These are phyloP conservation scores for Vanderwaltozyma verrucispora DNA, from an alignment of 805 yeast species.

Conservation along the genomic window DNA sequence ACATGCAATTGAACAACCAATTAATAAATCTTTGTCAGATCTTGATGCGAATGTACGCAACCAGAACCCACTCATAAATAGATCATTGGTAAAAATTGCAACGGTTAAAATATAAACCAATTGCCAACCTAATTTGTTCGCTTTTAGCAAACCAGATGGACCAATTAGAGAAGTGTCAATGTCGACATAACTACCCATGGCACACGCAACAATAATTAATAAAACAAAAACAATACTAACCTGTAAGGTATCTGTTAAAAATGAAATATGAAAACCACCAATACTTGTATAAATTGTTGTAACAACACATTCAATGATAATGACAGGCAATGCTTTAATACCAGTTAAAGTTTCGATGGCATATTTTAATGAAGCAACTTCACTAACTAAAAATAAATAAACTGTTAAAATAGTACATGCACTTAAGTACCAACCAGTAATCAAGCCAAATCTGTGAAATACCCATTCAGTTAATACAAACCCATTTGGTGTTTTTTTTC, in stretches of 20 bases:
- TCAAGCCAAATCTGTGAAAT: conserved; percentile 64
- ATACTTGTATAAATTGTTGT: conserved; percentile 78
- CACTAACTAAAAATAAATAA: conserved; percentile 80
- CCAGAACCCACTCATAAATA: conserved; percentile 91
- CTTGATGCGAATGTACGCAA: conserved; percentile 84
- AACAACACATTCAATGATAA: conserved; percentile 77
- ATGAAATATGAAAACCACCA: conserved; percentile 86
- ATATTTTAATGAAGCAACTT: conserved; percentile 66
- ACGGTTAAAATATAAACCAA: conserved; percentile 71
- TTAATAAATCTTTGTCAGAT: conserved; percentile 59
- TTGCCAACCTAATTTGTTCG: conserved; percentile 79
- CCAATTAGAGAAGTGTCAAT: conserved; percentile 51
- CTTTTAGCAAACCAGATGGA: conserved; percentile 52
- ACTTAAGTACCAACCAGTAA: conserved; percentile 65
- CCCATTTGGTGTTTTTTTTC: conserved; percentile 77
- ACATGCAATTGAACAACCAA: conserved; percentile 71
- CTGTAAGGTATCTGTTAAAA: conserved; percentile 78
- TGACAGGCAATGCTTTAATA: conserved; percentile 64
- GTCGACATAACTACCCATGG: conserved; percentile 63
- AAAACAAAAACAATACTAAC: conserved; percentile 61
- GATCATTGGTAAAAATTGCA: conserved; percentile 83
- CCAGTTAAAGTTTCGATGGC: conserved; percentile 75
- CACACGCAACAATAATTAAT: conserved; percentile 61
- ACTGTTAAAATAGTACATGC: conserved; percentile 76
- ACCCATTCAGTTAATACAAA: conserved; percentile 94